Conservation (phyloP, 176 grass and related monocot species). For the Triticum dicoccoides region DNA sequence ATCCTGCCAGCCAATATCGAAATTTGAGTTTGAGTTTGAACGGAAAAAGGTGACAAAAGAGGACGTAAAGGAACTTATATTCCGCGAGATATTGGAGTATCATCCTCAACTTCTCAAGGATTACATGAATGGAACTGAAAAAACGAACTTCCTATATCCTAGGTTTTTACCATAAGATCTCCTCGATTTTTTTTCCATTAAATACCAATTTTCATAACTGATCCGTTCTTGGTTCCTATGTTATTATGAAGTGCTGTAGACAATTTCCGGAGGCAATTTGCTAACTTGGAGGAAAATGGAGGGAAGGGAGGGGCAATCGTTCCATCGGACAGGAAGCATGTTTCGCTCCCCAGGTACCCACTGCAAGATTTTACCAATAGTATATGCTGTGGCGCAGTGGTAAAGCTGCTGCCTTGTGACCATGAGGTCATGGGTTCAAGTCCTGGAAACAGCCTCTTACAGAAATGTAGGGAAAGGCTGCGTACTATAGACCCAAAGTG, state of each 20-base stretch:
- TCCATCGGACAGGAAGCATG: constrained; percentile 81
- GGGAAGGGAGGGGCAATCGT: constrained; percentile 56
- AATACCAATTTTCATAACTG: neutral
- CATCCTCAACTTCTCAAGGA: constrained; percentile 91
- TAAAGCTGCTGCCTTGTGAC: no score
- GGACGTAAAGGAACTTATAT: constrained; percentile 95
- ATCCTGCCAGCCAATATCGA: constrained; percentile 87
- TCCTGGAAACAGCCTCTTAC: no score
- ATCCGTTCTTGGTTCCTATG: neutral
- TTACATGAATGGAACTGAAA: constrained; percentile 74
- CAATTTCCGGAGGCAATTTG: constrained; percentile 97
- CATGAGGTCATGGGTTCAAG: no score
- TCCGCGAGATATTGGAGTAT: constrained; percentile 87
- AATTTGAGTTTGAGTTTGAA: constrained; percentile 99
- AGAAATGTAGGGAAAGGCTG: no score
- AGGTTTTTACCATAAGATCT: constrained; percentile 50
- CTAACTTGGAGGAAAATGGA: constrained; percentile 91
- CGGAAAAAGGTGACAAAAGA: constrained; percentile 90
- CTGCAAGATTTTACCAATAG: neutral
- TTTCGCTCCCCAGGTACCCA: constrained; percentile 87
- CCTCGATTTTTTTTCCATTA: neutral
- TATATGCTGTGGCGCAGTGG: neutral
- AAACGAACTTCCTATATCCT: constrained; percentile 78
- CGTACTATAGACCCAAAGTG: no score
- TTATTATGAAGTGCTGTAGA: constrained; percentile 75